Percentiles rank a stretch among this genome's conserved stretches.
Evolutionary conservation across 2,329 filamentous ascomycete species (phyloP).

Genomic region (Penicillium psychrosexuale): DNA sequence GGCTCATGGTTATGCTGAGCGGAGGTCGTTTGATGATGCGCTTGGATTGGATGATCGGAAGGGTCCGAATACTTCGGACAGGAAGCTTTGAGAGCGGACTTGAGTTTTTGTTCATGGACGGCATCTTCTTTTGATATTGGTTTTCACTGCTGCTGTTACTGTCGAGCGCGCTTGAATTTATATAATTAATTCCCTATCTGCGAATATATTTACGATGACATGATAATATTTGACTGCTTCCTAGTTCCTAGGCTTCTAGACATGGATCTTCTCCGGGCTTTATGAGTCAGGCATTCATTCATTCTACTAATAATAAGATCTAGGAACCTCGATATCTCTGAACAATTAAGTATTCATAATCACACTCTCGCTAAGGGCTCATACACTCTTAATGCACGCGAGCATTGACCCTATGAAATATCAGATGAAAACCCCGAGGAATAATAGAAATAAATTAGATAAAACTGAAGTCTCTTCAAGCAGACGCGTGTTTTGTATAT

Average conservation of each 20-base stretch:
- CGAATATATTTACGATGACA: conserved; percentile 11
- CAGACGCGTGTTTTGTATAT: no score
- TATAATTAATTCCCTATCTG: background rate
- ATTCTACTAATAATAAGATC: background rate
- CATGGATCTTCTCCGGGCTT: background rate
- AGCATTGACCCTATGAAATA: no score
- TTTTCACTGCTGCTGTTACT: background rate
- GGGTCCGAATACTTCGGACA: conserved; percentile 14
- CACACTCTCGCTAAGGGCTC: no score
- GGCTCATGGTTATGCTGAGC: conserved; percentile 11
- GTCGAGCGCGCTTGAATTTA: background rate
- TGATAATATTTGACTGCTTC: conserved; percentile 2
- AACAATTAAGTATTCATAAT: no score
- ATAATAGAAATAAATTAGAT: no score
- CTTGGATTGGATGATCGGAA: conserved; percentile 20
- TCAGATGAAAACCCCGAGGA: no score
- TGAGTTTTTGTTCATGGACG: background rate
- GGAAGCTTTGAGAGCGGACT: conserved; percentile 14
- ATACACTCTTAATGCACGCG: no score
- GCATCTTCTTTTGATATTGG: background rate
- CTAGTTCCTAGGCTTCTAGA: background rate
- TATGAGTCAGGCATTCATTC: background rate
- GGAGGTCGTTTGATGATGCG: conserved; percentile 12
- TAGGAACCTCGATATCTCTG: no score
- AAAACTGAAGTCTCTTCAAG: no score